Percentiles rank a stretch among this genome's conserved stretches.
Conservation (phyloP, 148 eudicot species). For the Fagopyrum tataricum region DNA sequence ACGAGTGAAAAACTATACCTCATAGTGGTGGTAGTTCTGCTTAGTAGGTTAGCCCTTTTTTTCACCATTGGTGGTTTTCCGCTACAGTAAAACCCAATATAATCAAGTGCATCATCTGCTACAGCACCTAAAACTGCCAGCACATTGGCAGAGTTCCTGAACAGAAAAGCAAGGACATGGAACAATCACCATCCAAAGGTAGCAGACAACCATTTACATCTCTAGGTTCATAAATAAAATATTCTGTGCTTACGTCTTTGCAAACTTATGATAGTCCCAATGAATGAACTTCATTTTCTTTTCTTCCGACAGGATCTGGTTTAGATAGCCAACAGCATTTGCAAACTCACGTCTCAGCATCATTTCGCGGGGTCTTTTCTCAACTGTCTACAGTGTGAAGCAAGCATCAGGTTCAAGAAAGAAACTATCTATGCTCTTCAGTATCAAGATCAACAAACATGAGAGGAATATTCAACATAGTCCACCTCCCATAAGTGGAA, state of each 20-base stretch:
- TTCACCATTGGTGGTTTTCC: slow-evolving; percentile 63
- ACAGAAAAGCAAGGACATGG: slow-evolving; percentile 16
- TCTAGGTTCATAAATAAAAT: background rate
- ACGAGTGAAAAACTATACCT: slow-evolving; percentile 36
- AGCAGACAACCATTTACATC: background rate
- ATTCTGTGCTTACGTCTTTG: slow-evolving; percentile 59
- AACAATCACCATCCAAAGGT: background rate
- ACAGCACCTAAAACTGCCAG: slow-evolving; percentile 85
- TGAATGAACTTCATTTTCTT: slow-evolving; percentile 72
- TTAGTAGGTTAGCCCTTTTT: slow-evolving; percentile 43
- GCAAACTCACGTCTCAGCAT: slow-evolving; percentile 95
- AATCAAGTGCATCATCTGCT: slow-evolving; percentile 85
- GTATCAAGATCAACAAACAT: background rate
- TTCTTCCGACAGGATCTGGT: slow-evolving; percentile 72
- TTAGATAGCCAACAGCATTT: slow-evolving; percentile 86
- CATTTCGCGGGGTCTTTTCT: slow-evolving; percentile 95
- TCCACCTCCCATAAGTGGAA: background rate
- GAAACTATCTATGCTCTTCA: background rate
- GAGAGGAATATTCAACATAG: background rate
- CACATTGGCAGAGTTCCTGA: slow-evolving; percentile 93
- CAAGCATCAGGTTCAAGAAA: background rate
- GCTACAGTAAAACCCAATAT: slow-evolving; percentile 90
- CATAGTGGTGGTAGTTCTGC: slow-evolving; percentile 52
- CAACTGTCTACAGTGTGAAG: slow-evolving; percentile 62
- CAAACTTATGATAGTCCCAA: slow-evolving; percentile 96